Percentiles rank a stretch among this genome's conserved stretches.
Evolutionary conservation across 306 rosid species (phyloP).

Genomic region (Cucurbita maxima): DNA sequence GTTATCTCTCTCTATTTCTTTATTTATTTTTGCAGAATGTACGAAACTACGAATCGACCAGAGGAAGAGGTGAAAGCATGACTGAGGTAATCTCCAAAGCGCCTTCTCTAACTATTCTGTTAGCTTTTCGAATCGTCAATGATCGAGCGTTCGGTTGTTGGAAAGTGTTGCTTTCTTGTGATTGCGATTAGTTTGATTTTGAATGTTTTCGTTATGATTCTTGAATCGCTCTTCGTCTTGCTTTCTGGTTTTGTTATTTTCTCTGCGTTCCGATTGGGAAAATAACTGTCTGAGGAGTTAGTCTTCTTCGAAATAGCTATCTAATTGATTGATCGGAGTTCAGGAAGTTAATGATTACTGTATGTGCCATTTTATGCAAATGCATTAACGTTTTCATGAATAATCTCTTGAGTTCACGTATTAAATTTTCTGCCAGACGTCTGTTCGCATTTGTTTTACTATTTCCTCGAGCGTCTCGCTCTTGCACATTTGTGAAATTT

Average conservation of each 20-base stretch:
- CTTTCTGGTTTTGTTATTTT: not conserved
- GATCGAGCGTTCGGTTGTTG: not conserved
- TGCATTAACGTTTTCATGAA: not conserved
- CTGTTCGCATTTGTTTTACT: not conserved
- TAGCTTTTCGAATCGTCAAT: not conserved
- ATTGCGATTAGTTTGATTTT: not conserved
- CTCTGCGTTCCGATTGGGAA: not conserved
- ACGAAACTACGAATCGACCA: not conserved
- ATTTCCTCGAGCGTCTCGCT: not conserved
- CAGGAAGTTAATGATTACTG: not conserved
- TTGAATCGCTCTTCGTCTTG: not conserved
- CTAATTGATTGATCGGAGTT: not conserved
- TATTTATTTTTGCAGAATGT: not conserved
- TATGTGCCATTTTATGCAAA: not conserved
- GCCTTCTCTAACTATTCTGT: not conserved
- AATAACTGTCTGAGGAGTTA: not conserved
- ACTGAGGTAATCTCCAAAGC: not conserved
- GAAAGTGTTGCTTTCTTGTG: not conserved
- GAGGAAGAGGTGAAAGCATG: not conserved
- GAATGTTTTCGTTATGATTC: not conserved
- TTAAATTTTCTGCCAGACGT: not conserved
- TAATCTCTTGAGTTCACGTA: not conserved
- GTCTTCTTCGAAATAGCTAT: not conserved
- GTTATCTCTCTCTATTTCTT: not conserved
- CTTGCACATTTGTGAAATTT: not conserved